A percentile compares a stretch with the other conserved stretches of the same genome.
phyloP scores from a whole-genome alignment of 2,329 filamentous ascomycete species.

The Celoporthe dispersa region DNA sequence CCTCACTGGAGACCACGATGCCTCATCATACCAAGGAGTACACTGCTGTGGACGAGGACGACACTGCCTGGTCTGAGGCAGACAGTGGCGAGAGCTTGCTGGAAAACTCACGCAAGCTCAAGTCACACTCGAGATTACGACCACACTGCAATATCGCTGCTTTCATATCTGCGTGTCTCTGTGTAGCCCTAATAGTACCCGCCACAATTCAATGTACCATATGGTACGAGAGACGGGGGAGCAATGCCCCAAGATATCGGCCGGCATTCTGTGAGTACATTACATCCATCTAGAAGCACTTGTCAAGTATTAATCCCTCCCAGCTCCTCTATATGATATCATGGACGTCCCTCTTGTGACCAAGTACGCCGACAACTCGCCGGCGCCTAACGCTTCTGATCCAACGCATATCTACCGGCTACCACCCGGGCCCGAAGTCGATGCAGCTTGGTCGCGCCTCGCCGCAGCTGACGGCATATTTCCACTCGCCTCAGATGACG shows the following conservation, averaged over 20 bases:
- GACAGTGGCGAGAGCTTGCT: slow-evolving; percentile 6
- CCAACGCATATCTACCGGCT: slow-evolving; percentile 8
- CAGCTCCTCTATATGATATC: slow-evolving; percentile 7
- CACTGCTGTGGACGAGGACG: slow-evolving; percentile 7
- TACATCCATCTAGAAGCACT: background rate
- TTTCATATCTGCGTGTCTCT: background rate
- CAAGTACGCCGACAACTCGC: slow-evolving; percentile 3
- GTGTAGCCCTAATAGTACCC: background rate
- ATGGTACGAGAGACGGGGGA: slow-evolving; percentile 11
- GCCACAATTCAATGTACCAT: slow-evolving; percentile 5
- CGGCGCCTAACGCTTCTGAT: slow-evolving; percentile 1
- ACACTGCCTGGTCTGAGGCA: slow-evolving; percentile 7
- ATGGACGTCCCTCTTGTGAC: slow-evolving; percentile 5
- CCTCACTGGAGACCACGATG: background rate
- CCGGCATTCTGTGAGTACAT: background rate
- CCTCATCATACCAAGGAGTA: background rate
- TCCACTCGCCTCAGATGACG: background rate
- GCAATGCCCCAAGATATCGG: slow-evolving; percentile 2
- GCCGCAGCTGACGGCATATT: slow-evolving; percentile 7
- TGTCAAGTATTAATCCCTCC: background rate
- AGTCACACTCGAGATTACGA: background rate
- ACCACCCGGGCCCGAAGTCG: slow-evolving; percentile 9
- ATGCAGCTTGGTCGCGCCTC: slow-evolving; percentile 9
- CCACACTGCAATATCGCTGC: background rate
- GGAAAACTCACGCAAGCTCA: background rate